A percentile compares a stretch with the other conserved stretches of the same genome.
phyloP scores from a whole-genome alignment of 2,329 filamentous ascomycete species.

The Aspergillus pseudoterreus region DNA sequence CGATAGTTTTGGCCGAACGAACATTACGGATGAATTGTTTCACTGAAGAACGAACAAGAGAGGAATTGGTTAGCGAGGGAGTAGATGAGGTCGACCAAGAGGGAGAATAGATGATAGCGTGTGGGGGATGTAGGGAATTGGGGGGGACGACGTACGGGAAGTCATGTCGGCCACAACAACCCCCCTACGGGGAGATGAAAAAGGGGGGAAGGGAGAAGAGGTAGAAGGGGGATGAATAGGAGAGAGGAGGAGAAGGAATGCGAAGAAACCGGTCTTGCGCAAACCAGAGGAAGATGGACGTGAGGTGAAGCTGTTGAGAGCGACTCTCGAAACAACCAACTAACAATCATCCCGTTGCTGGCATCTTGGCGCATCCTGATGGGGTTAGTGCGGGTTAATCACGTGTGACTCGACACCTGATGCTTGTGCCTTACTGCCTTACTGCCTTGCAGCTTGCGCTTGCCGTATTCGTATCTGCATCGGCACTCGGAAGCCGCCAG shows the following conservation, averaged over 20 bases:
- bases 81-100: slow-evolving; percentile 17
- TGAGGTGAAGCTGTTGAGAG: not conserved
- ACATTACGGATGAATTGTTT: slow-evolving; percentile 99
- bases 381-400: not conserved
- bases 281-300: not conserved
- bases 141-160: slow-evolving; percentile 47
- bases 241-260: slow-evolving; percentile 8
- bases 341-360: slow-evolving; percentile 11
- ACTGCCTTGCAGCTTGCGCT: not conserved
- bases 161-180: slow-evolving; percentile 54
- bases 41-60: slow-evolving; percentile 54
- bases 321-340: not conserved
- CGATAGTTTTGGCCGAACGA: slow-evolving; percentile 96
- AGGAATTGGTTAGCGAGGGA: slow-evolving; percentile 15
- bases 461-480: not conserved
- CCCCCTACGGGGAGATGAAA: slow-evolving; percentile 38
- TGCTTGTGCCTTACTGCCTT: not conserved
- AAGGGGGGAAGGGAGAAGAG: slow-evolving; percentile 10
- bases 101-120: slow-evolving; percentile 11
- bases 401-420: not conserved
- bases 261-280: slow-evolving; percentile 18
- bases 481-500: not conserved
- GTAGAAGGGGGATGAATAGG: slow-evolving; percentile 1
- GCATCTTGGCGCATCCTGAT: not conserved
- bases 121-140: slow-evolving; percentile 13